A percentile compares a stretch with the other conserved stretches of the same genome.
Conservation (phyloP, 73 alveolate genomes). For the Urostyla sp. region DNA sequence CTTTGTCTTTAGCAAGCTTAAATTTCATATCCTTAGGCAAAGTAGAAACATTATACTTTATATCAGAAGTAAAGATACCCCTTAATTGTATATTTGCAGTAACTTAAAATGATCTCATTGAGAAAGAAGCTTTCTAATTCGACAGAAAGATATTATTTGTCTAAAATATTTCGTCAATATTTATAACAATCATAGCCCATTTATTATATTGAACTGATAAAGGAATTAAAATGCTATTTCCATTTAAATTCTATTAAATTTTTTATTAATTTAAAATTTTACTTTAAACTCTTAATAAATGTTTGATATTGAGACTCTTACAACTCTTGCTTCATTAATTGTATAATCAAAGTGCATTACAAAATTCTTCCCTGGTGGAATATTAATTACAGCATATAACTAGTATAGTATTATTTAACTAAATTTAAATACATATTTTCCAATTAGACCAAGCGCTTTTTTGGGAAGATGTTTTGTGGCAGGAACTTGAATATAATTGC, state of each 20-base stretch:
- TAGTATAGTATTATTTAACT: background rate
- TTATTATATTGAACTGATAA: conserved; percentile 64
- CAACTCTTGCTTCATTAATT: conserved; percentile 62
- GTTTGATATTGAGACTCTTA: conserved; percentile 69
- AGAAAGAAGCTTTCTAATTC: conserved; percentile 43
- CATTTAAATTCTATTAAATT: conserved; percentile 52
- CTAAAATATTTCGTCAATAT: conserved; percentile 65
- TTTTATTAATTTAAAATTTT: conserved; percentile 26
- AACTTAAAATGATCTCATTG: conserved; percentile 74
- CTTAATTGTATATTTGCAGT: conserved; percentile 72
- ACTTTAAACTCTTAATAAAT: conserved; percentile 78
- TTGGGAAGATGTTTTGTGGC: conserved; percentile 64
- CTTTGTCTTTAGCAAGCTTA: conserved; percentile 67
- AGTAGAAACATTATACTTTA: conserved; percentile 68
- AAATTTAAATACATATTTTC: conserved; percentile 74
- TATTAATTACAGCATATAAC: conserved; percentile 66
- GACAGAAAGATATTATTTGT: conserved; percentile 3
- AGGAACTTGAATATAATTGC: conserved; percentile 83
- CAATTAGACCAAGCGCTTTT: conserved; percentile 83
- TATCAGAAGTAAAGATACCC: conserved; percentile 88
- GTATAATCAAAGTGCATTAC: conserved; percentile 87
- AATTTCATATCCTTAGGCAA: conserved; percentile 88
- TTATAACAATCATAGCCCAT: conserved; percentile 82
- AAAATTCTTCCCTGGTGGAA: conserved; percentile 82
- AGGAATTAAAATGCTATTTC: conserved; percentile 60